Conservation (phyloP, 306 rosid genomes). For the Psophocarpus tetragonolobus region DNA sequence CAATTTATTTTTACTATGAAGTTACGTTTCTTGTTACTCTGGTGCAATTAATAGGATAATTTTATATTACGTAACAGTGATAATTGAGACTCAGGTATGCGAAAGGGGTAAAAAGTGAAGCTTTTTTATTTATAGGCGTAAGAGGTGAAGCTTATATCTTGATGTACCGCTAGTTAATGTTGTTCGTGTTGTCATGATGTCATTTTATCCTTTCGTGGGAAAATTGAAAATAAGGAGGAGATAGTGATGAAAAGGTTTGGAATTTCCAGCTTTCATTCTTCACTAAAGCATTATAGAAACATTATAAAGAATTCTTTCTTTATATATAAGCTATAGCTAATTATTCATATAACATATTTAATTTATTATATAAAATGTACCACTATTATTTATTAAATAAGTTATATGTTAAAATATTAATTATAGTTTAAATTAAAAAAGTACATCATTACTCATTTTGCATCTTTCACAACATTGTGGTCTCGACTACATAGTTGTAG, state of each 20-base stretch:
- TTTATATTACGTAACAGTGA: background rate
- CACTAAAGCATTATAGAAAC: background rate
- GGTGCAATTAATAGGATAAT: background rate
- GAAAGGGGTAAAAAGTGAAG: background rate
- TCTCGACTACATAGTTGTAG: too few species aligned
- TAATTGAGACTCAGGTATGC: background rate
- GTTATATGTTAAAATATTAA: too few species aligned
- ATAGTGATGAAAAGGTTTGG: background rate
- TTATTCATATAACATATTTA: too few species aligned
- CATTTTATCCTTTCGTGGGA: background rate
- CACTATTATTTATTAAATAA: too few species aligned
- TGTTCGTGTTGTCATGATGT: background rate
- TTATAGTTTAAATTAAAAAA: too few species aligned
- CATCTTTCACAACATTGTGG: too few species aligned
- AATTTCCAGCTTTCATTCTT: background rate
- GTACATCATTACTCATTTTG: too few species aligned
- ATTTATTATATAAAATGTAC: too few species aligned
- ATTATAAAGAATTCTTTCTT: too few species aligned
- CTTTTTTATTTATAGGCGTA: too few species aligned
- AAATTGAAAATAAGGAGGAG: background rate
- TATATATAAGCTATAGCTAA: too few species aligned
- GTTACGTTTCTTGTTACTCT: background rate
- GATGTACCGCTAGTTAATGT: background rate
- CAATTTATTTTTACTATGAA: background rate
- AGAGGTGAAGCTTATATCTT: background rate